Evolutionary conservation across 1,139 yeast genomes (phyloP).

Genomic region (Scheffersomyces cryptocercus): DNA sequence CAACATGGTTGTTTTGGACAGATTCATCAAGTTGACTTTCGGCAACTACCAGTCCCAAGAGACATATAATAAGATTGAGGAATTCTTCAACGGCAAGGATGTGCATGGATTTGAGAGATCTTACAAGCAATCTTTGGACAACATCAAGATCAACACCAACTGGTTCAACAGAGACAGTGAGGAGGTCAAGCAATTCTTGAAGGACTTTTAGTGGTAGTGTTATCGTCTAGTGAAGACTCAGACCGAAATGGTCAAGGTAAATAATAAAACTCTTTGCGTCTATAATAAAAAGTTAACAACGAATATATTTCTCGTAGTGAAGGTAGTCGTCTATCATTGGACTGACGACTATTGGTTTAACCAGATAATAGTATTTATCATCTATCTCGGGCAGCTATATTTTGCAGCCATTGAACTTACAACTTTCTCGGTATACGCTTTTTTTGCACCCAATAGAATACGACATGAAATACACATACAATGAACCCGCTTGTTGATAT

Average conservation of each 20-base stretch:
- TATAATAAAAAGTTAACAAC: no score
- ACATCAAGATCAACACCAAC: conserved; percentile 45
- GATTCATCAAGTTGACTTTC: conserved; percentile 58
- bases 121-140: conserved; percentile 55
- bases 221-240: no score
- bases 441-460: background rate
- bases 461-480: background rate
- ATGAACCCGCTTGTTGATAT: no score
- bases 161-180: conserved; percentile 46
- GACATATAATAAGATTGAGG: conserved; percentile 44
- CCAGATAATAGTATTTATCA: no score
- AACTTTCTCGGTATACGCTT: no score
- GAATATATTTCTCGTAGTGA: no score
- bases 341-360: no score
- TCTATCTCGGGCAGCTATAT: no score
- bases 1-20: conserved; percentile 63
- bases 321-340: no score
- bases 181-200: conserved; percentile 28
- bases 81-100: conserved; percentile 57
- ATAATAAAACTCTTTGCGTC: no score
- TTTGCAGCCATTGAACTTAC: no score
- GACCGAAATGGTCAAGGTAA: no score
- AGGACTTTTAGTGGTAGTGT: background rate
- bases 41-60: conserved; percentile 46
- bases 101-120: conserved; percentile 64